phyloP scores from a whole-genome alignment of 257 asterid genomes.

The Solanum boliviense region DNA sequence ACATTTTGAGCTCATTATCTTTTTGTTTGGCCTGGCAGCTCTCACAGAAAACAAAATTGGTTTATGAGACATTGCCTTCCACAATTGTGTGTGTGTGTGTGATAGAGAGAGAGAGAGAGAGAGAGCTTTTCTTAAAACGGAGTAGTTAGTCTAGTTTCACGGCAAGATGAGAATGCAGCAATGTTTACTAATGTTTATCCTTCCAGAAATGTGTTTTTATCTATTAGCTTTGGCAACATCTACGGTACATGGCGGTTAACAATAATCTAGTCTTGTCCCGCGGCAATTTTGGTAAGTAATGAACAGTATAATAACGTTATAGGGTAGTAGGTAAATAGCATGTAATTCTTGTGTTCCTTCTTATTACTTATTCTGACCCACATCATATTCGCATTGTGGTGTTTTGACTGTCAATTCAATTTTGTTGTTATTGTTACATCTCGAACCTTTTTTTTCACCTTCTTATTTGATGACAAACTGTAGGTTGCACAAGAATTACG shows the following conservation, averaged over 20 bases:
- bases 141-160: not conserved
- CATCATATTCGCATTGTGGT: not conserved
- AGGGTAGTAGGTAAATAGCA: not conserved
- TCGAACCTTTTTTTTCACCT: not conserved
- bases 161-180: not conserved
- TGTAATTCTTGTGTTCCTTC: not conserved
- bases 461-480: constrained; percentile 4
- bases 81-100: not conserved
- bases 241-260: not conserved
- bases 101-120: not conserved
- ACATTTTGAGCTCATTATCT: not conserved
- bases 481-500: constrained; percentile 90
- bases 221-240: not conserved
- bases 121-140: not conserved
- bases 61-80: not conserved
- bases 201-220: not conserved
- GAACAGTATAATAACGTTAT: not conserved
- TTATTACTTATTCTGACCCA: not conserved
- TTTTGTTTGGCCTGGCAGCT: not conserved
- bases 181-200: not conserved
- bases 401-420: not conserved
- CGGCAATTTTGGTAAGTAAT: not conserved
- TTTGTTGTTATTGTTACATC: not conserved
- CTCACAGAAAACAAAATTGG: not conserved
- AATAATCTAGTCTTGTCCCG: not conserved